Evolutionary conservation across 2,329 filamentous ascomycete genomes (phyloP), one percentile per base, ranked within the genome.

Genomic region (Byssoonygena ceratinophila): DNA sequence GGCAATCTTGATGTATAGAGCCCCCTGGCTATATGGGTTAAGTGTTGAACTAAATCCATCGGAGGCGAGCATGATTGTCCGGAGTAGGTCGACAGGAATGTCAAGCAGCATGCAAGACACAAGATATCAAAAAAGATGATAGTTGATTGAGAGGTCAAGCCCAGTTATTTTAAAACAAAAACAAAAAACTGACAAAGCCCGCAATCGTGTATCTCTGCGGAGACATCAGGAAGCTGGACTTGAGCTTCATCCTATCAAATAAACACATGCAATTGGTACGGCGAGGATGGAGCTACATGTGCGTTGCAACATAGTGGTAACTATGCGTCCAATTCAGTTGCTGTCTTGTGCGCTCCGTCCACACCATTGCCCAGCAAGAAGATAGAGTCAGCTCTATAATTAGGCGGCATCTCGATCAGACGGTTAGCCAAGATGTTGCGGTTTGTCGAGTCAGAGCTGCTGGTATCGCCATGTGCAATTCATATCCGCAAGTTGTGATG

Each of bases 1-100:
- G 16, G 60, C 64, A 54, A 69, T 67, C 37, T 54, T 55, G 25
- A 56, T 12, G 29, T 53, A 20, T 29, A 51, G 46, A 18, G 43
- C 16, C 23, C 39, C 50, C 3, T 11, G 36, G 48, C 29, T 36
- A 7, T 44, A 18, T 9, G 44, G 39, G 12, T 27, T 27, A 7
- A 31, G n/a, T 2, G 18, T 11, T 4, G 34, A 40, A 6, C 23
- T 4, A 4, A 49, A n/a, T 3, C 22, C 23, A 23, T 41, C 46
- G 12, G 31, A 11, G 32, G 39, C n/a, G 32, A 16, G 20, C 46
- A 49, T 49, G 46, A n/a, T 14, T 25, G 46, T 12, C 14, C n/a
- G 23, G n/a, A 31, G 23, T 14, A 23, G 40, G 32, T n/a, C 16
- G 11, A 25, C 36, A 44, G 22, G 36, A 23, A 45, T 12, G 18